Conservation (phyloP, 2,329 filamentous ascomycete genomes). For the Dactylonectria estremocensis region DNA sequence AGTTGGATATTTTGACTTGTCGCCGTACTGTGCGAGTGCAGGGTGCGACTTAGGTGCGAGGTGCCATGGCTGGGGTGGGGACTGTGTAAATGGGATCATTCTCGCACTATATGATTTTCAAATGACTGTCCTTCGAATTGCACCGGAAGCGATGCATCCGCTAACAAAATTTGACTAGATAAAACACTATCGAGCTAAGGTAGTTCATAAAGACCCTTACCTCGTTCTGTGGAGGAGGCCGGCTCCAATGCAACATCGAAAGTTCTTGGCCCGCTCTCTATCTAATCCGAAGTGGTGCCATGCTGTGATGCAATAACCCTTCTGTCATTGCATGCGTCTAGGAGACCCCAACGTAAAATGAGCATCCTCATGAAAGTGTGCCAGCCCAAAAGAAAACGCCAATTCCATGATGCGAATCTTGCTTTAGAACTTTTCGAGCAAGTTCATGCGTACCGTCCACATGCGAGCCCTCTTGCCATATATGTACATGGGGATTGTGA, state of each 20-base stretch:
- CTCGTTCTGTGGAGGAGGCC: neutral
- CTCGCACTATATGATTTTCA: slow-evolving; percentile 11
- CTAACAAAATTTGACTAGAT: no score
- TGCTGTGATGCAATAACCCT: neutral
- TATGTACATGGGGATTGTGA: slow-evolving; percentile 92
- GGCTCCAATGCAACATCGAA: neutral
- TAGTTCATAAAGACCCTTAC: no score
- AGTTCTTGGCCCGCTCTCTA: neutral
- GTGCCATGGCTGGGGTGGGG: slow-evolving; percentile 34
- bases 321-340: slow-evolving; percentile 11
- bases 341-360: neutral
- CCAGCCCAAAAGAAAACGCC: slow-evolving; percentile 20
- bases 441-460: slow-evolving; percentile 91
- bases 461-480: slow-evolving; percentile 92
- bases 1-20: slow-evolving; percentile 36
- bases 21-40: slow-evolving; percentile 38
- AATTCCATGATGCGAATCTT: slow-evolving; percentile 20
- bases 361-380: slow-evolving; percentile 4
- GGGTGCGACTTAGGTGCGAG: slow-evolving; percentile 25
- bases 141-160: no score
- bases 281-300: neutral
- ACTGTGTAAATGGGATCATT: slow-evolving; percentile 23
- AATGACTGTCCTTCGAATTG: no score
- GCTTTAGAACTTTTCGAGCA: slow-evolving; percentile 82
- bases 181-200: no score